phyloP scores from a whole-genome alignment of 2,329 filamentous ascomycete species.

The Cytospora chrysosperma region DNA sequence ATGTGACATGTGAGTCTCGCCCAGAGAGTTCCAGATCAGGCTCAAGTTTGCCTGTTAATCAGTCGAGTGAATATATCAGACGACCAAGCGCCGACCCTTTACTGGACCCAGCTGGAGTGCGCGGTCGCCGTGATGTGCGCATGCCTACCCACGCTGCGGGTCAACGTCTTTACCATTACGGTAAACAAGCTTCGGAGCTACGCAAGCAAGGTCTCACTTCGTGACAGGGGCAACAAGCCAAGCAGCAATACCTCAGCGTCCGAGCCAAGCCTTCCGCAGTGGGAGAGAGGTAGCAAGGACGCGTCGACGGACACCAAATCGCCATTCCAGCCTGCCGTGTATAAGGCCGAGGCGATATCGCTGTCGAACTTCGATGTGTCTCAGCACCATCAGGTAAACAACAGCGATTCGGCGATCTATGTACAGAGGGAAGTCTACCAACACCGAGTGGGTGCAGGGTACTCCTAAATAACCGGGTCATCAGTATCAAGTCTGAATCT shows the following conservation, averaged over 20 bases:
- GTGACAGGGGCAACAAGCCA: not conserved
- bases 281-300: not conserved
- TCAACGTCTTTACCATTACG: not conserved
- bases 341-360: not conserved
- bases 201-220: not conserved
- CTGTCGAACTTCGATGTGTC: not conserved
- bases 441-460: not conserved
- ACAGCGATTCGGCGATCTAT: not conserved
- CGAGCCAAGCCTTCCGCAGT: not conserved
- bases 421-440: constrained; percentile 1
- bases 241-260: not conserved
- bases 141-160: not conserved
- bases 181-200: constrained; percentile 2
- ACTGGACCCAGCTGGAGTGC: constrained; percentile 1
- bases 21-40: not conserved
- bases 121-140: constrained; percentile 17
- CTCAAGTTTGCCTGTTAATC: not conserved
- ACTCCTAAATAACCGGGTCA: not conserved
- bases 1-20: not conserved
- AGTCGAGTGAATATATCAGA: not conserved
- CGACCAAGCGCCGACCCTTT: not conserved
- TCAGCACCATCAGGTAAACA: not conserved
- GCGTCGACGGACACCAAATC: not conserved
- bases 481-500: not conserved
- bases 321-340: not conserved